Evolutionary conservation across 345 rosid species (phyloP).

Genomic region (Salix exigua): DNA sequence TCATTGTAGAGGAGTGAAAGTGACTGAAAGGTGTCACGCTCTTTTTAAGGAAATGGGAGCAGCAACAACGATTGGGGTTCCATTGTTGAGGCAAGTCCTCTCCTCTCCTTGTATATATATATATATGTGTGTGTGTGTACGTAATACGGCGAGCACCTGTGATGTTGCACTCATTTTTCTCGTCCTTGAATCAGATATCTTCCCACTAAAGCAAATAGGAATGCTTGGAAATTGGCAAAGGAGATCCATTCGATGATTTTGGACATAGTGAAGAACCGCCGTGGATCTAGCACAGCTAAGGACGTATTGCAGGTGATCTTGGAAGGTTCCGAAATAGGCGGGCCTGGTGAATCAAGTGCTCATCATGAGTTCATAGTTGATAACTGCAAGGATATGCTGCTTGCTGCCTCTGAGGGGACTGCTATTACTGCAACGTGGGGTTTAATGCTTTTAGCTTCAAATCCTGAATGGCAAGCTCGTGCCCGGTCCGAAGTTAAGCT

Average conservation of each 20-base stretch:
- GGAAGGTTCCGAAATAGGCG: too few relatives aligned
- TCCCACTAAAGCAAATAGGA: conserved; percentile 5
- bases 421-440: conserved; percentile 9
- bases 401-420: conserved; percentile 7
- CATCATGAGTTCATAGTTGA: conserved; percentile 16
- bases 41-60: neutral
- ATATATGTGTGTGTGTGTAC: too few relatives aligned
- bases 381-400: conserved; percentile 19
- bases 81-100: too few relatives aligned
- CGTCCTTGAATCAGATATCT: conserved; percentile 2
- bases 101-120: neutral
- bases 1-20: conserved; percentile 3
- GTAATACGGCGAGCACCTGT: too few relatives aligned
- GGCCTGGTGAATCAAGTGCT: neutral
- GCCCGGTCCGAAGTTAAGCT: conserved; percentile 6
- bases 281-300: too few relatives aligned
- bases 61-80: too few relatives aligned
- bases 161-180: too few relatives aligned
- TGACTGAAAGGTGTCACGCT: neutral
- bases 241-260: neutral
- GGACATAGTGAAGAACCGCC: neutral
- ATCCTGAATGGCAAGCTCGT: conserved; percentile 7
- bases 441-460: conserved; percentile 3
- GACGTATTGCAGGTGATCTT: too few relatives aligned
- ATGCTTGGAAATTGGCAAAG: neutral